Conservation (phyloP, 441 rosid species). For the Rhodomyrtus psidioides region DNA sequence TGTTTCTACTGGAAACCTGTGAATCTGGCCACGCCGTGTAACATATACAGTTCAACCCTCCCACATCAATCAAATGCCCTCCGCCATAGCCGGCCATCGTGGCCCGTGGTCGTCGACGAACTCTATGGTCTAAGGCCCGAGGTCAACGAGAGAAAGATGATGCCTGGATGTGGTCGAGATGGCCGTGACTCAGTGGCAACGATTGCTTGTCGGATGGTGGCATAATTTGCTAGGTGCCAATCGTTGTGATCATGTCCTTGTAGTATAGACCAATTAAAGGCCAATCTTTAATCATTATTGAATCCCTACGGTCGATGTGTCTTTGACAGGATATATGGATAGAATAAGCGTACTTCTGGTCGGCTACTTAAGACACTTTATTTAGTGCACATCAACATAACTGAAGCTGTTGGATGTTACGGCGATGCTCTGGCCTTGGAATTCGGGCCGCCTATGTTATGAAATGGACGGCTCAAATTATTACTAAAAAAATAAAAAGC, state of each 20-base stretch:
- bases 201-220: neutral
- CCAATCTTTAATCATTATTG: neutral
- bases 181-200: neutral
- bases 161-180: neutral
- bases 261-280: neutral
- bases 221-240: neutral
- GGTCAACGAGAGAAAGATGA: neutral
- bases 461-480: too few relatives aligned
- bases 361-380: neutral
- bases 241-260: neutral
- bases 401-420: neutral
- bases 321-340: neutral
- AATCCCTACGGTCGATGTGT: neutral
- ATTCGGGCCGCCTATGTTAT: too few relatives aligned
- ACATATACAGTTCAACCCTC: neutral
- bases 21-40: neutral
- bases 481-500: too few relatives aligned
- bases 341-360: neutral
- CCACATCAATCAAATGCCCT: neutral
- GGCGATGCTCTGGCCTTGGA: too few relatives aligned
- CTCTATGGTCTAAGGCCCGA: neutral
- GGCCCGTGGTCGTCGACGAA: neutral
- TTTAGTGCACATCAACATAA: neutral
- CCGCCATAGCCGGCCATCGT: neutral
- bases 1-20: neutral